Base-by-base conservation (phyloP, 129 eudicot species). In the Solidago caesia region DNA sequence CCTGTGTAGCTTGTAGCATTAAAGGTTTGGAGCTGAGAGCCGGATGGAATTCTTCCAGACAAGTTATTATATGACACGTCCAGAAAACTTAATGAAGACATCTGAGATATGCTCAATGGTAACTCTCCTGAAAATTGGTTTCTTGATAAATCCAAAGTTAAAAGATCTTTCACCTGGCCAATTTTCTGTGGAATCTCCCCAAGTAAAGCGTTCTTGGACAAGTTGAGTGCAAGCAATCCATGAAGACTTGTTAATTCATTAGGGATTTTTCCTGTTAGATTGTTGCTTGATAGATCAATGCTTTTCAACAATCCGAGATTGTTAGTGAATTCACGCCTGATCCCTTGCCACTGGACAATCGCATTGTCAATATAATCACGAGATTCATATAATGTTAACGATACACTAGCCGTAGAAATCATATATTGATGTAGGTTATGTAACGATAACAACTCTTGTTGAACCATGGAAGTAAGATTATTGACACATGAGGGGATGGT, bases 1-100 rank as follows among this genome's bases (percentile, higher is more conserved):
- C 60, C 60, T 0, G 6, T 3, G 25, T 55, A 55, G 26, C 60
- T 55, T 55, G n/a, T 13, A 1, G 60, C 25, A 13, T 21, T 21
- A 55, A 55, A 55, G 60, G 60, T 12, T 55, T 55, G 60, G 60
- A 55, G 60, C n/a, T 55, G 60, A 55, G 60, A 13, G 60, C 60
- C 12, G 12, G 60, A 55, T 14, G 60, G 60, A 14, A 55, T 55
- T 14, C 16, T 14, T 4, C 60, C 60, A 5, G 60, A 55, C 60
- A 55, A 12, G 60, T 14, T 55, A 15, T 55, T 55, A 6, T 55
- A 55, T 14, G 60, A 55, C 13, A 55, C 5, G 60, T 55, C 16
- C n/a, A 55, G 60, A 21, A 13, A 55, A 14, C 7, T 21, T 21
- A 55, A 14, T 0, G 60, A 55, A 55, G 26, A 13, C 60, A 55